A percentile compares a stretch with the other conserved stretches of the same genome.
phyloP scores from a whole-genome alignment of 2,329 filamentous ascomycete species.

The Xylariaceae sp. region DNA sequence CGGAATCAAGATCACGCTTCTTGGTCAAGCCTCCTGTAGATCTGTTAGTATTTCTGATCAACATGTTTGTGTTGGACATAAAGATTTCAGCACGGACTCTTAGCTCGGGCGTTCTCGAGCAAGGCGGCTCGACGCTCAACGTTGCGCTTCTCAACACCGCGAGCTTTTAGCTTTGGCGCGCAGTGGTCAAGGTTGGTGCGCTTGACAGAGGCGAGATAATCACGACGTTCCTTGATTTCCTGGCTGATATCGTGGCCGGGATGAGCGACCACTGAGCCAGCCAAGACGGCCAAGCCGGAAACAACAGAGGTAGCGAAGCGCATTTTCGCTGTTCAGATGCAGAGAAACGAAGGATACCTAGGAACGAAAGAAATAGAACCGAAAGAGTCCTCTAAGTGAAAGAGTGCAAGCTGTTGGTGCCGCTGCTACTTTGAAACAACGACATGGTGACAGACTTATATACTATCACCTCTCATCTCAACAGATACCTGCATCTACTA shows the following conservation, averaged over 20 bases:
- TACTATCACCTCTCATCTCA: constrained; percentile 1
- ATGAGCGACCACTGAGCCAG: constrained; percentile 41
- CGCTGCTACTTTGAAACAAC: neutral
- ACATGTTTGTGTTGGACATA: neutral
- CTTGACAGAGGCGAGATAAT: constrained; percentile 46
- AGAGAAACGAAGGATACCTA: constrained; percentile 1
- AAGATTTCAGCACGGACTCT: constrained; percentile 30
- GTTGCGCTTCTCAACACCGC: constrained; percentile 49
- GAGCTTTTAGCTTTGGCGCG: constrained; percentile 47
- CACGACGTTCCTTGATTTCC: constrained; percentile 53
- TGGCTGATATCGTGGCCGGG: constrained; percentile 52
- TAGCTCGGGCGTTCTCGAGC: constrained; percentile 46
- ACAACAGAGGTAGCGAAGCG: constrained; percentile 28
- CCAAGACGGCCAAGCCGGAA: constrained; percentile 24
- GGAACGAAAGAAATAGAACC: constrained; percentile 5
- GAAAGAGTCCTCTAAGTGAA: constrained; percentile 1
- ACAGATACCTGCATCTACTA: neutral
- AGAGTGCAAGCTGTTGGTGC: constrained; percentile 7
- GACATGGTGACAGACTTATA: constrained; percentile 7
- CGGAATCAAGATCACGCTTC: constrained; percentile 39
- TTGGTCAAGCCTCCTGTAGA: constrained; percentile 16
- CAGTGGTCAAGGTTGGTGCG: constrained; percentile 51
- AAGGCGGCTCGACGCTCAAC: constrained; percentile 47
- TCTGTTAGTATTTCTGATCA: constrained; percentile 5
- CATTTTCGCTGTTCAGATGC: constrained; percentile 25